These are phyloP conservation scores for Pichia deserticola DNA, from an alignment of 805 yeast species.

Conservation along the genomic window DNA sequence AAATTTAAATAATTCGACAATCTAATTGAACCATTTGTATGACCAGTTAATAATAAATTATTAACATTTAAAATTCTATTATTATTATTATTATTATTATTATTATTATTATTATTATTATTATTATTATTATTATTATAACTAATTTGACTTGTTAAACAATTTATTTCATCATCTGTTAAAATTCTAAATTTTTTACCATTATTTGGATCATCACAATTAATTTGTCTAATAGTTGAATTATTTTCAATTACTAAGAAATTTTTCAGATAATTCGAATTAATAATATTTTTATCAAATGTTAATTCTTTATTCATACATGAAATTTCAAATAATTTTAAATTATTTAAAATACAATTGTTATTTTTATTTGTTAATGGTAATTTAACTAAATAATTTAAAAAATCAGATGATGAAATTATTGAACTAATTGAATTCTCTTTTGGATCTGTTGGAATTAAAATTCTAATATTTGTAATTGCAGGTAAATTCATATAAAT, in stretches of 20 bases:
- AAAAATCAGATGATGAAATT: conserved; percentile 15
- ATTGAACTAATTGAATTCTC: conserved; percentile 10
- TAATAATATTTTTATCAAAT: conserved; percentile 2
- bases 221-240: conserved; percentile 1
- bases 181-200: conserved; percentile 6
- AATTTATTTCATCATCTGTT: conserved; percentile 9
- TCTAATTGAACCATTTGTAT: conserved; percentile 16
- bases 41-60: conserved; percentile 10
- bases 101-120: background rate
- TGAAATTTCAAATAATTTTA: background rate
- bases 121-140: background rate
- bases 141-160: conserved; percentile 4
- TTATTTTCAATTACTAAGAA: conserved; percentile 9
- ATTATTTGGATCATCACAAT: conserved; percentile 2
- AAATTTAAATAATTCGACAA: conserved; percentile 11
- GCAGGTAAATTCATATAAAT: conserved; percentile 18
- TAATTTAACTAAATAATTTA: conserved; percentile 6
- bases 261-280: background rate
- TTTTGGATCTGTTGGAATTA: background rate
- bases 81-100: background rate
- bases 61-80: background rate
- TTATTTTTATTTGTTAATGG: conserved; percentile 2
- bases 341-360: background rate
- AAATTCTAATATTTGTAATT: conserved; percentile 14
- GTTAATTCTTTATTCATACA: background rate